Evolutionary conservation across 2,329 filamentous ascomycete genomes (phyloP), one percentile per base, ranked within the genome.

Genomic region (Cryphonectria naterciae): DNA sequence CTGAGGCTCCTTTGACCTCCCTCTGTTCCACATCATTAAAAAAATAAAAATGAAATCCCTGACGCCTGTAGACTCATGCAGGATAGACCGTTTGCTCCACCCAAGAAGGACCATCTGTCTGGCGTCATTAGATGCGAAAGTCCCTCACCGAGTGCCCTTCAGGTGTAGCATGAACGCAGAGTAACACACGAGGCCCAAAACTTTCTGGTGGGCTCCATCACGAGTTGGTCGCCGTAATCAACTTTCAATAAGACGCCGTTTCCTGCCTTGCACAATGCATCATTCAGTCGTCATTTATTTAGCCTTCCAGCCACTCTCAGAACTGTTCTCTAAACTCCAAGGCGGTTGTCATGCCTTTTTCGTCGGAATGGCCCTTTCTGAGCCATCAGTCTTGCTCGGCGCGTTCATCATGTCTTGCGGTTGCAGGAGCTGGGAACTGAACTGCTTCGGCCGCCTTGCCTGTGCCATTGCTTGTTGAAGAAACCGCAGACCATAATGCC

Each of bases 311-410:
- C 75, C 78, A 71, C 83, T 85, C 74, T 87, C 87, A 65, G 87
- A 85, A 73, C 82, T 88, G 62, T 89, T 83, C 75, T 91, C 88
- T 37, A 90, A 77, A 73, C 83, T 88, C 88, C 89, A 91, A 22
- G 91, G 79, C 17, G 86, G 84, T 74, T 90, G 88, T 88, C 88
- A 91, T 4, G 89, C 81, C 39, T 86, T 88, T 75, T 80, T 86
- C 78, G 83, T 87, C 41, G 28, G 35, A 6, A 35, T 15, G 58
- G 28, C 49, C 7, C 28, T 58, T n/a, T 78, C 80, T 35, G 82
- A 77, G 71, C 82, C 28, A 39, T 39, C 35, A 28, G 5, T 58
- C 25, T 32, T 32, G 28, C 28, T 19, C 28, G 54, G 6, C 37
- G 73, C 74, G 37, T 73, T 75, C 73, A 32, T 32, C 32, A 80